These are phyloP conservation scores for Lentinula aciculospora DNA, from an alignment of 768 basidiomycete genomes.

Conservation along the genomic window DNA sequence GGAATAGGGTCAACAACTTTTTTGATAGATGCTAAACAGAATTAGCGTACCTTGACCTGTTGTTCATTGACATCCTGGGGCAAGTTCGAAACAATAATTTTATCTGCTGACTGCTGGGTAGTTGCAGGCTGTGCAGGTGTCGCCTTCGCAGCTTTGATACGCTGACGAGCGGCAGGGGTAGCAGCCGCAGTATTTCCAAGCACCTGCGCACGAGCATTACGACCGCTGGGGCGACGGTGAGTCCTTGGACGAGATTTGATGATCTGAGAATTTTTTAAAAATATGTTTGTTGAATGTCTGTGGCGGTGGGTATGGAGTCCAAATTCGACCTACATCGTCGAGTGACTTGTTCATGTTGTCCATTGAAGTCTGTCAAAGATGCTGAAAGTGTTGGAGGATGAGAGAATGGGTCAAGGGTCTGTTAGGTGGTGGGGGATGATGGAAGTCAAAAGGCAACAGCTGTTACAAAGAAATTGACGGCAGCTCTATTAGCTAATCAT, in stretches of 20 bases:
- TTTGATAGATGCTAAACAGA: background rate
- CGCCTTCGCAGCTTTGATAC: conserved; percentile 38
- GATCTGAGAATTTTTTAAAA: conserved; percentile 50
- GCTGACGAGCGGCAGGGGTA: conserved; percentile 47
- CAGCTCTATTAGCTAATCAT: background rate
- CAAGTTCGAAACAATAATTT: conserved; percentile 95
- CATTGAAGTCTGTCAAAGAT: too few species aligned
- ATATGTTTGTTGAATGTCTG: conserved; percentile 14
- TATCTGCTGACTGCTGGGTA: conserved; percentile 50
- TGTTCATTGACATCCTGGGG: conserved; percentile 89
- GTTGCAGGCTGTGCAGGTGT: conserved; percentile 31
- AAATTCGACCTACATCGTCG: conserved; percentile 56
- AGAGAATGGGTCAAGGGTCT: too few species aligned
- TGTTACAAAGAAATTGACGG: background rate
- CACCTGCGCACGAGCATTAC: conserved; percentile 47
- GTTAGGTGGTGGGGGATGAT: background rate
- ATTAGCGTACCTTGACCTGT: conserved; percentile 77
- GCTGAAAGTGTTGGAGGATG: too few species aligned
- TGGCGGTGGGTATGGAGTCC: background rate
- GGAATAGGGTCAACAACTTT: conserved; percentile 5
- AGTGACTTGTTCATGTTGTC: conserved; percentile 74
- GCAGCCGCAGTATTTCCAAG: conserved; percentile 45
- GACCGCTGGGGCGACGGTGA: conserved; percentile 38
- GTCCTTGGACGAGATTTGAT: conserved; percentile 55
- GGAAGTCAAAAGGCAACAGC: conserved; percentile 1